Conservation (phyloP, 305 asterid genomes). For the Ilex paraguariensis region DNA sequence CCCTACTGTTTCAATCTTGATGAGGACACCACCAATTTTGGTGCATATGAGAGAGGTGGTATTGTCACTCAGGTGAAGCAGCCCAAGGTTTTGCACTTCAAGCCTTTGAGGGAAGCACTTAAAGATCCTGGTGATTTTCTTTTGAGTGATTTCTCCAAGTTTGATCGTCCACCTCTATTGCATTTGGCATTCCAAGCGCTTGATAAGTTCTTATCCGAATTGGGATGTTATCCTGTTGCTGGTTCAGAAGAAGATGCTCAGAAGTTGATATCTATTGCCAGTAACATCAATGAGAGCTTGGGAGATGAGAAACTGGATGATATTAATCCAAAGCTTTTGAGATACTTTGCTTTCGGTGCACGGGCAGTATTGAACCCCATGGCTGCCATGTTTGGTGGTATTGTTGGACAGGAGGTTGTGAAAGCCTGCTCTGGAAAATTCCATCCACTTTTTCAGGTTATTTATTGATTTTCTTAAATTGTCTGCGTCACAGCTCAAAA, state of each 20-base stretch:
- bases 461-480: not conserved
- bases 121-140: constrained; percentile 85
- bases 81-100: constrained; percentile 81
- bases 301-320: constrained; percentile 68
- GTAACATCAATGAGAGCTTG: constrained; percentile 45
- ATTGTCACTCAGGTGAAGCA: constrained; percentile 89
- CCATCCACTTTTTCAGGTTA: constrained; percentile 93
- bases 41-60: constrained; percentile 78
- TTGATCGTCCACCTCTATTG: constrained; percentile 78
- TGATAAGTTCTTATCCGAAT: constrained; percentile 62
- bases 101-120: constrained; percentile 71
- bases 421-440: constrained; percentile 99
- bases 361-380: constrained; percentile 90
- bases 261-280: constrained; percentile 60
- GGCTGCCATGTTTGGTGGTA: constrained; percentile 99
- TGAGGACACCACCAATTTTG: constrained; percentile 72
- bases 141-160: constrained; percentile 88
- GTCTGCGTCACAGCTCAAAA: too few species aligned
- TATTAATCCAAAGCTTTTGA: constrained; percentile 73
- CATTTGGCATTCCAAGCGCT: constrained; percentile 92
- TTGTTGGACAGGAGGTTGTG: constrained; percentile 93
- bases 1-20: constrained; percentile 81
- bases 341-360: constrained; percentile 79
- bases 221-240: constrained; percentile 70
- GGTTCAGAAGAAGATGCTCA: constrained; percentile 92